Evolutionary conservation across 768 basidiomycete species (phyloP), one percentile per base, ranked within the genome.

Genomic region (Hericium alpestre): DNA sequence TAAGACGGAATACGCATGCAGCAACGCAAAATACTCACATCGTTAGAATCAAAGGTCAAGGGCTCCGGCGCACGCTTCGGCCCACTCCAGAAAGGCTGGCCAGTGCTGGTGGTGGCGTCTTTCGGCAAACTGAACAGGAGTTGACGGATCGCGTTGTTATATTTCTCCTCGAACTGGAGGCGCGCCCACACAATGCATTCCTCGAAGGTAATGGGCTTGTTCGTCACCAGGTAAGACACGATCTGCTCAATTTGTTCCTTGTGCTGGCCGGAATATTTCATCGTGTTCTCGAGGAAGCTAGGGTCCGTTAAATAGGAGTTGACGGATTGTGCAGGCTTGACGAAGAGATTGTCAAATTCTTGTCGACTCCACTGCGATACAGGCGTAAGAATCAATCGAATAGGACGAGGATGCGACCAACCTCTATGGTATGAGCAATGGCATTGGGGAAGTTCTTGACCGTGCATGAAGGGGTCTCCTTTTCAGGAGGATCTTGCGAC

Each of bases 371-470:
- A 99, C 91, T 92, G 64, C 11, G 49, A 39, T 9, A 27, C 15
- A 32, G 38, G 49, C 65, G 38, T 62, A 53, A 39, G 53, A 25
- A 53, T n/a, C 51, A 20, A 50, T 39, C 10, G 13, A 4, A 6
- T 20, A n/a, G 32, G 18, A 39, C 20, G 48, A 23, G n/a, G 3
- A 15, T 13, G 38, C 18, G n/a, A 67, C 79, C 32, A 56, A 90
- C 91, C 78, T 97, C 93, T 58, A 99, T 99, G 7, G 93, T 96
- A 72, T 99, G 96, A 63, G 91, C 87, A 65, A 98, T 98, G 23
- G 88, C 87, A 69, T 99, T 94, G 10, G 96, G 96, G 81, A 98
- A 99, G 72, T 91, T 97, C 76, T 97, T 98, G 69, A 98, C 87
- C 1, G 96, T 99, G 71, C 96, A 99, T 23, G 90, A 90, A 22